Evolutionary conservation across 257 asterid genomes (phyloP), one percentile per base, ranked within the genome.

Genomic region (Eucommia ulmoides): DNA sequence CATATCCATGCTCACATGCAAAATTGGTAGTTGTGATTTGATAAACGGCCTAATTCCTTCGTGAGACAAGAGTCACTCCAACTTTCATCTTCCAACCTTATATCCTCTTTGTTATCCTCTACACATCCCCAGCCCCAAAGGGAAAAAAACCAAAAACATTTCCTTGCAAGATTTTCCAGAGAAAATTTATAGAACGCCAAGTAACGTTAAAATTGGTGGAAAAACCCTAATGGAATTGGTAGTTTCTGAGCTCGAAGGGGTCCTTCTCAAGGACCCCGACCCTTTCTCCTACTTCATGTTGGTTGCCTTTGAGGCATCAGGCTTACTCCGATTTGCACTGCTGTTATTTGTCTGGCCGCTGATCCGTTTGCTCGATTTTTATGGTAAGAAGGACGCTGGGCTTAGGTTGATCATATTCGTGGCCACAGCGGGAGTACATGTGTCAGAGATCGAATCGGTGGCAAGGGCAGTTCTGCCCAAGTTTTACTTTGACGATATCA

Each of bases 221-320:
- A n/a, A n/a, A 19, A 22, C 18, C 22, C 14, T 25, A 50, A 74
- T 77, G 91, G 76, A 69, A 41, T 71, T 82, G 18, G 67, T 77
- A 41, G 74, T 81, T 42, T 70, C 80, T 0, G 94, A 80, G 55
- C 60, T 89, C 1, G 94, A 85, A 74, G 94, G 98, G 14, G 65
- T 77, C 33, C 91, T 89, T 20, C 44, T 89, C 52, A 82, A 73
- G 45, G 65, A 80, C 57, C 74, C 65, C 12, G 65, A 82, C 54
- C 68, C 78, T 0, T 89, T 89, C 57, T 78, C 88, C 19, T 89
- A 85, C 53, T 89, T 85, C 68, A 85, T 89, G 96, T 19, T 89
- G 25, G 67, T 89, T 1, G 96, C 97, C 5, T 89, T 89, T 47
- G 97, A 89, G 52, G 96, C 93, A 0, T 85, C 94, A 2, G 81